Evolutionary conservation across 2,329 filamentous ascomycete species (phyloP).

Genomic region (Aspergillus carbonarius): DNA sequence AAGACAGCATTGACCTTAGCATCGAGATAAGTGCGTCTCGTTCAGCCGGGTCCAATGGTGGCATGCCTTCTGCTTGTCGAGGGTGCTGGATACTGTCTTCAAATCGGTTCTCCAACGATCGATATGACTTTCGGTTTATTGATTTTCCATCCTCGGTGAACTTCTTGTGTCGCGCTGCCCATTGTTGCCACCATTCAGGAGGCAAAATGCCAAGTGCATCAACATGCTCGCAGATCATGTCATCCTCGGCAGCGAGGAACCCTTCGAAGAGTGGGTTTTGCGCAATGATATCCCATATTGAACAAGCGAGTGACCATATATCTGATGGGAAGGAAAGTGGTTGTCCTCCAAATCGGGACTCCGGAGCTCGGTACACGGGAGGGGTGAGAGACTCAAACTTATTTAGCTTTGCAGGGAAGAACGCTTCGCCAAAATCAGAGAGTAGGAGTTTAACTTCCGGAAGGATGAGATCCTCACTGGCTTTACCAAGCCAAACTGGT

Average conservation of each 20-base stretch:
- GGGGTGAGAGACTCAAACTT: conserved; percentile 21
- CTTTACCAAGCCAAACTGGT: conserved; percentile 19
- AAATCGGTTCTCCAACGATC: conserved; percentile 27
- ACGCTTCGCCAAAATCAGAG: conserved; percentile 30
- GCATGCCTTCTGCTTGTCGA: conserved; percentile 22
- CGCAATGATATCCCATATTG: conserved; percentile 38
- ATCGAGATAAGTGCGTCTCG: conserved; percentile 26
- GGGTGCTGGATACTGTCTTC: conserved; percentile 30
- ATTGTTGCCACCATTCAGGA: conserved; percentile 28
- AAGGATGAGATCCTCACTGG: conserved; percentile 25
- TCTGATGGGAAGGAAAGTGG: conserved; percentile 39
- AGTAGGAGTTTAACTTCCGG: conserved; percentile 25
- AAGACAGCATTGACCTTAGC: conserved; percentile 29
- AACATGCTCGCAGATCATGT: conserved; percentile 32
- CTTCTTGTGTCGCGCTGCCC: conserved; percentile 21
- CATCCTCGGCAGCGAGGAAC: conserved; percentile 27
- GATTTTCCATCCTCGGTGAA: conserved; percentile 29
- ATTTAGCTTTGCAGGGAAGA: conserved; percentile 15
- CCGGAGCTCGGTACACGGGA: conserved; percentile 31
- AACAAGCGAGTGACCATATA: conserved; percentile 43
- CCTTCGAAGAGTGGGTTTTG: conserved; percentile 31
- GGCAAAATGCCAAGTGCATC: conserved; percentile 33
- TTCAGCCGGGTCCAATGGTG: conserved; percentile 22
- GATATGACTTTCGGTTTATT: conserved; percentile 18
- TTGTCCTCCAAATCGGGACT: conserved; percentile 36